Percentiles rank a stretch among this genome's conserved stretches.
Evolutionary conservation across 2,329 filamentous ascomycete species (phyloP).

Genomic region (Phaeoacremonium minimum): DNA sequence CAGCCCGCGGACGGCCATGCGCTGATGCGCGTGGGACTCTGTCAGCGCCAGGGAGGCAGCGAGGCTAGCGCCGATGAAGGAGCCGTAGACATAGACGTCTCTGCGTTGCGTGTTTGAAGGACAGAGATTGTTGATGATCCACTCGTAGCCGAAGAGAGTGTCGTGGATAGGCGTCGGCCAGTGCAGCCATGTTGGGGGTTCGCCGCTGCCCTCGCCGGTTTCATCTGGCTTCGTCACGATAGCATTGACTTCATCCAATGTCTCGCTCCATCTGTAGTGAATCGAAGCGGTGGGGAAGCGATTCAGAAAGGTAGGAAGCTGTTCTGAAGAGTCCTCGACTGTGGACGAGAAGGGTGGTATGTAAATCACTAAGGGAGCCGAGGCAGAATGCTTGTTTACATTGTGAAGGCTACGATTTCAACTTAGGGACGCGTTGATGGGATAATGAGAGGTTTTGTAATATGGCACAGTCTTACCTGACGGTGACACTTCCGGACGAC

Average conservation of each 20-base stretch:
- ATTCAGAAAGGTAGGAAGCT: slow-evolving; percentile 35
- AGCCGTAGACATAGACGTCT: slow-evolving; percentile 48
- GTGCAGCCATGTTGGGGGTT: slow-evolving; percentile 19
- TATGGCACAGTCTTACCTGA: too few species aligned
- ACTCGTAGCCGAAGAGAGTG: slow-evolving; percentile 46
- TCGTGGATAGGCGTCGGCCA: slow-evolving; percentile 60
- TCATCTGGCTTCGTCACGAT: not conserved
- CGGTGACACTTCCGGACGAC: slow-evolving; percentile 42
- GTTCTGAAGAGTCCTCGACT: slow-evolving; percentile 12
- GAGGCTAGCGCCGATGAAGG: slow-evolving; percentile 53
- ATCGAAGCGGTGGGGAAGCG: slow-evolving; percentile 47
- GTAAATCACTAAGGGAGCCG: slow-evolving; percentile 47
- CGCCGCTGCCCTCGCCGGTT: slow-evolving; percentile 3
- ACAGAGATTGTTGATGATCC: slow-evolving; percentile 40
- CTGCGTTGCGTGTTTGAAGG: slow-evolving; percentile 30
- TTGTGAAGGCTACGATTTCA: slow-evolving; percentile 44
- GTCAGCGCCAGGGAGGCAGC: slow-evolving; percentile 55
- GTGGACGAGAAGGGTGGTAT: slow-evolving; percentile 43
- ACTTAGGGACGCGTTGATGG: not conserved
- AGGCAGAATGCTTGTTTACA: slow-evolving; percentile 25
- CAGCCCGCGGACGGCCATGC: slow-evolving; percentile 46
- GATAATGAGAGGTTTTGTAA: not conserved
- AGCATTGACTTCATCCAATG: too few species aligned
- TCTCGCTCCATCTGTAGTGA: slow-evolving; percentile 53
- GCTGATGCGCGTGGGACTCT: slow-evolving; percentile 38